These are phyloP conservation scores for Narthecium ossifragum DNA, from an alignment of 106 monocot genomes.

Conservation along the genomic window DNA sequence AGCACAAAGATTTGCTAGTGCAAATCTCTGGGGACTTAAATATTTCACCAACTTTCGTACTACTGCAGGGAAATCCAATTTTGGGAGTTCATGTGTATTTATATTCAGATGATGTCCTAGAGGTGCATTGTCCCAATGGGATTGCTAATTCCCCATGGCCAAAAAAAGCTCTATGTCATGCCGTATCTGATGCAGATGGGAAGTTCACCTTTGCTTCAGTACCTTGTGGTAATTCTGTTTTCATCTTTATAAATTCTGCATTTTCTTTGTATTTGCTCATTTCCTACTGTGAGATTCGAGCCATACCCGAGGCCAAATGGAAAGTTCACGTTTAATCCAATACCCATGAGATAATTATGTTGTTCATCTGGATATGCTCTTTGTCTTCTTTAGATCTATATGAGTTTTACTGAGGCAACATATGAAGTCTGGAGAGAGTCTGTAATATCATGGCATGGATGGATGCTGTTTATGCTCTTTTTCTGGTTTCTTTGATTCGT, in stretches of 20 bases:
- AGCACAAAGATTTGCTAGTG: no score
- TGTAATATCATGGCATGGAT: no score
- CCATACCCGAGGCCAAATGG: no score
- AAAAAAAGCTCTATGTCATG: conserved; percentile 78
- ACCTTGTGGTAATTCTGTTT: conserved; percentile 99
- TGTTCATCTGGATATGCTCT: no score
- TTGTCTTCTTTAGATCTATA: no score
- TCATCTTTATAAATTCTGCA: no score
- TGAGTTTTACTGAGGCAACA: no score
- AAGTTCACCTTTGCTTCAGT: conserved; percentile 74
- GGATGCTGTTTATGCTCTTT: neutral
- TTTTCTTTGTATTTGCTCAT: no score
- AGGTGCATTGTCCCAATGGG: conserved; percentile 65
- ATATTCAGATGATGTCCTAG: conserved; percentile 73
- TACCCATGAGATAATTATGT: no score
- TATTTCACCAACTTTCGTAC: neutral
- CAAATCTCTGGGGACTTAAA: neutral
- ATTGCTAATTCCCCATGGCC: conserved; percentile 42
- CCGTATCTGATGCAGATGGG: conserved; percentile 79
- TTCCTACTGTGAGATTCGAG: no score
- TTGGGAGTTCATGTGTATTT: conserved; percentile 86
- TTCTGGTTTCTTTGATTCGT: neutral
- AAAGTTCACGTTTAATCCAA: no score
- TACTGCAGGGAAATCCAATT: conserved; percentile 89
- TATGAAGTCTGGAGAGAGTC: no score